Evolutionary conservation across 2,329 filamentous ascomycete species (phyloP).

Genomic region (Aspergillus sp.): DNA sequence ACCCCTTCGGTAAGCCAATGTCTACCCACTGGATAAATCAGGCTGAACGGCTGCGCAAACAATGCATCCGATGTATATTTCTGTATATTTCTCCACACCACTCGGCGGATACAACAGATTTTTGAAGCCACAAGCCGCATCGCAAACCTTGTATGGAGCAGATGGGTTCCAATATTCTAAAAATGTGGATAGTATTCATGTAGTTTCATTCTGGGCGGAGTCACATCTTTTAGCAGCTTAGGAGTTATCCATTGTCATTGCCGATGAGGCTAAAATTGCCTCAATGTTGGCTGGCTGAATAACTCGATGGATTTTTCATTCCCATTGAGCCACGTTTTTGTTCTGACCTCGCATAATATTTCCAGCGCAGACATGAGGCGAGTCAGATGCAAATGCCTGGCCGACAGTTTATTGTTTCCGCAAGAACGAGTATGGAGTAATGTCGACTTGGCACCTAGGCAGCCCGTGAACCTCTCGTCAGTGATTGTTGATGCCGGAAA

Average conservation of each 20-base stretch:
- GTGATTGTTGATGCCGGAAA: not conserved
- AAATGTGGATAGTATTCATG: not conserved
- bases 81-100: not conserved
- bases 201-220: not conserved
- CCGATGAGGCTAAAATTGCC: not conserved
- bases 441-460: not conserved
- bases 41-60: not conserved
- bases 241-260: not conserved
- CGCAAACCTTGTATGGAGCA: not conserved
- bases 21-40: not conserved
- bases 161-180: too few species aligned
- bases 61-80: not conserved
- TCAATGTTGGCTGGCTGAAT: not conserved
- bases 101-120: not conserved
- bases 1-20: too few species aligned
- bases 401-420: not conserved
- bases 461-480: not conserved
- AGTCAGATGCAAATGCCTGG: not conserved
- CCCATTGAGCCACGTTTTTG: conserved; percentile 9
- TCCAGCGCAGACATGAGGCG: not conserved
- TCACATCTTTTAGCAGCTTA: not conserved
- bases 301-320: not conserved
- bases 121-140: too few species aligned
- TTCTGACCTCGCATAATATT: not conserved
- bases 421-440: not conserved